A percentile compares a stretch with the other conserved stretches of the same genome.
phyloP scores from a whole-genome alignment of 2,329 filamentous ascomycete genomes.

The Didymella pomorum region DNA sequence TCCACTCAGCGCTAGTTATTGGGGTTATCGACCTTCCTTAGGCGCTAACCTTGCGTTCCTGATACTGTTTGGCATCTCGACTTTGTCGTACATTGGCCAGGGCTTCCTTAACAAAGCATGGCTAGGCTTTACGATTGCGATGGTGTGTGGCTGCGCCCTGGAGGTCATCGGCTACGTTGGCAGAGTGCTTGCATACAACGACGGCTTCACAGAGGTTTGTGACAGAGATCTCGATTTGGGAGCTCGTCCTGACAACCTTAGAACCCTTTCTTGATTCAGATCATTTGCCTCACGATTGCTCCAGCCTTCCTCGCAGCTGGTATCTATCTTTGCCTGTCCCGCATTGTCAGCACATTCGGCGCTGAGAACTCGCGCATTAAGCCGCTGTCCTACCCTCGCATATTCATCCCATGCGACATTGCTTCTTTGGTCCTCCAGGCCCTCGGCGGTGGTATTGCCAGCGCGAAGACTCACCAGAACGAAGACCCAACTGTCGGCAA shows the following conservation, averaged over 20 bases:
- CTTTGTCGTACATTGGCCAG: slow-evolving; percentile 50
- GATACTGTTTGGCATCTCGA: slow-evolving; percentile 55
- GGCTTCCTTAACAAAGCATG: slow-evolving; percentile 50
- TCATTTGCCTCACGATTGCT: slow-evolving; percentile 66
- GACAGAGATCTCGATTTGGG: not conserved
- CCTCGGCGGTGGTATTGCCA: slow-evolving; percentile 54
- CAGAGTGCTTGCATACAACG: slow-evolving; percentile 63
- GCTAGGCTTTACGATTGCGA: slow-evolving; percentile 56
- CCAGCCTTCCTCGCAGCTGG: slow-evolving; percentile 67
- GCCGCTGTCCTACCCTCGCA: slow-evolving; percentile 57
- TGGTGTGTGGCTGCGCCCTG: slow-evolving; percentile 64
- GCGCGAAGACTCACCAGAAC: slow-evolving; percentile 40
- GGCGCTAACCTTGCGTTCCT: slow-evolving; percentile 54
- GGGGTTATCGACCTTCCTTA: slow-evolving; percentile 55
- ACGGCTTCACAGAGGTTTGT: slow-evolving; percentile 62
- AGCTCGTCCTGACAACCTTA: slow-evolving; percentile 37
- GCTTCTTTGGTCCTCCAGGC: slow-evolving; percentile 57
- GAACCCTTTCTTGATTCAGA: slow-evolving; percentile 70
- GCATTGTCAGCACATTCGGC: slow-evolving; percentile 52
- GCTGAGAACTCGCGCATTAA: slow-evolving; percentile 53
- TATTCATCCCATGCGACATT: slow-evolving; percentile 61
- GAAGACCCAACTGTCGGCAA: slow-evolving; percentile 51
- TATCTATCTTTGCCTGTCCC: slow-evolving; percentile 69
- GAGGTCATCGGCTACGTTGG: slow-evolving; percentile 71
- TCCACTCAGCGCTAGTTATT: slow-evolving; percentile 46